Evolutionary conservation across 331 rosid species (phyloP).

Genomic region (Phaseolus coccineus): DNA sequence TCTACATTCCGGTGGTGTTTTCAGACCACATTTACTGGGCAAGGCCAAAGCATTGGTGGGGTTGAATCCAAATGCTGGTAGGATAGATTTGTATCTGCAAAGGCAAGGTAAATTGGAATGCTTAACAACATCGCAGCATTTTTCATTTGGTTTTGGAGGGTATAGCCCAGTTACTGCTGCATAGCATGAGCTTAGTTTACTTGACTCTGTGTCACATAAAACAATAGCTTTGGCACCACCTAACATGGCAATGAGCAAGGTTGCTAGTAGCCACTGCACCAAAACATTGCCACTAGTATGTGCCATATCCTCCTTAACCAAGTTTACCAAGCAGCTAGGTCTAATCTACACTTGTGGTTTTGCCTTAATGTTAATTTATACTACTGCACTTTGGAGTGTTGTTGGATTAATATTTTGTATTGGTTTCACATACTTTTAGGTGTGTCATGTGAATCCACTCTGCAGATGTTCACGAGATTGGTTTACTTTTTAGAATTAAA

Average conservation of each 20-base stretch:
- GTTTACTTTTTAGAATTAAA: slow-evolving; percentile 27
- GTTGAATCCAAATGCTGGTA: slow-evolving; percentile 55
- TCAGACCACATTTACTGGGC: slow-evolving; percentile 61
- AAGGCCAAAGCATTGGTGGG: slow-evolving; percentile 58
- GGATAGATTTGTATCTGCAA: slow-evolving; percentile 54
- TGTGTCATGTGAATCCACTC: slow-evolving; percentile 56
- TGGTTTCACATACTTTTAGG: slow-evolving; percentile 39
- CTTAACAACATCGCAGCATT: slow-evolving; percentile 56
- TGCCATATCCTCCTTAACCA: slow-evolving; percentile 36
- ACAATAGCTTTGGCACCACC: slow-evolving; percentile 39
- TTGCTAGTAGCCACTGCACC: slow-evolving; percentile 38
- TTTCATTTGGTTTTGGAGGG: slow-evolving; percentile 52
- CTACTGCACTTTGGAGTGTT: slow-evolving; percentile 35
- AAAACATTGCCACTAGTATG: slow-evolving; percentile 13
- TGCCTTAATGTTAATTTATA: slow-evolving; percentile 26
- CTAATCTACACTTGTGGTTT: slow-evolving; percentile 1
- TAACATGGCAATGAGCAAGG: slow-evolving; percentile 47
- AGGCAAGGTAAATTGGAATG: slow-evolving; percentile 56
- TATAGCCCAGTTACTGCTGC: slow-evolving; percentile 56
- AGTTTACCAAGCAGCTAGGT: not conserved
- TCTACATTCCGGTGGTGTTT: slow-evolving; percentile 46
- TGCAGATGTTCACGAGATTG: slow-evolving; percentile 46
- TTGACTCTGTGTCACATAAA: slow-evolving; percentile 50
- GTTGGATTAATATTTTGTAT: slow-evolving; percentile 23
- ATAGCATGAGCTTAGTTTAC: slow-evolving; percentile 47